Base-by-base conservation (phyloP, 495 filamentous ascomycete genomes). In the Chaetomidium leptoderma region DNA sequence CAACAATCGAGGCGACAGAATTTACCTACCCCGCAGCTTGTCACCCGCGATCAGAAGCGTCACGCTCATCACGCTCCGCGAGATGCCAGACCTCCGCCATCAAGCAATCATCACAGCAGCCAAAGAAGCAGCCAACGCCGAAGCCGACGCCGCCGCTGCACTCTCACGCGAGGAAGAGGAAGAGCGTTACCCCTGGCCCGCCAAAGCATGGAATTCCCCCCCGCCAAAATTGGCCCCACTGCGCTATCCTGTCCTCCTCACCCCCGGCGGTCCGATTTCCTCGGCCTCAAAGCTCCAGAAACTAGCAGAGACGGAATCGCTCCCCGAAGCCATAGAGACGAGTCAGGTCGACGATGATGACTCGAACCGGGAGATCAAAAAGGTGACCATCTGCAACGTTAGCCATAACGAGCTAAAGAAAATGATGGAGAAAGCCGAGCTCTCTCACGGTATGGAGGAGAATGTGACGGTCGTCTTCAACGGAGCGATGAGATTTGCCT, bases 281-380 rank as follows among this genome's bases (percentile, higher is more conserved):
- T 49, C 46, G 29, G 46, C 46, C 30, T n/a, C n/a, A 10, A 8
- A 49, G 8, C 30, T 49, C n/a, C 46, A 49, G 46, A 14, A 35
- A 4, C 30, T 49, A 1, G 30, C 26, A 13, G 46, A 49, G 30
- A n/a, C 29, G 9, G 46, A 49, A 8, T 33, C 29, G 17, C 30
- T 49, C 9, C 46, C 46, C 17, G 46, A 49, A 23, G 17, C 17
- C n/a, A n/a, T 23, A 5, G 46, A 4, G n/a, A 14, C 46, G 14
- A 49, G 29, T 23, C 16, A 29, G 29, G 46, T 49, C 46, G 29
- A 35, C 14, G 5, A 9, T 3, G 1, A 35, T 35, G 19, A 5
- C 35, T 14, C 8, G 1, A 23, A 8, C 7, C 17, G 23, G 17
- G 46, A 49, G 30, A 49, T 49, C 4, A 8, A 30, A 6, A 35